phyloP scores from a whole-genome alignment of 1,139 yeast species.

The Lodderomyces theae region DNA sequence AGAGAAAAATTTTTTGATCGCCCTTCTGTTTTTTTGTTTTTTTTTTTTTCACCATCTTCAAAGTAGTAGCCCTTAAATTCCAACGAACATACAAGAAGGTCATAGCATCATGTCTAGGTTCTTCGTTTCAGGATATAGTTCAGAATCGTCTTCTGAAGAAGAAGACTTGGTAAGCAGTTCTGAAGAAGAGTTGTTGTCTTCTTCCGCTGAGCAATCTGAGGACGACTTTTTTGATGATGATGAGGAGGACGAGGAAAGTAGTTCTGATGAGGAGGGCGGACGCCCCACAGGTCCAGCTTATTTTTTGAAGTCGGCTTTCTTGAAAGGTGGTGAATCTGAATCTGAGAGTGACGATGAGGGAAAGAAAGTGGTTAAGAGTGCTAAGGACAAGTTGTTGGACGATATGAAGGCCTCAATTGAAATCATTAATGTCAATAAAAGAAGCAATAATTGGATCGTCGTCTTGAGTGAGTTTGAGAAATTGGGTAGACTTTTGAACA shows the following conservation, averaged over 20 bases:
- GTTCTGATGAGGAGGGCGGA: constrained; percentile 40
- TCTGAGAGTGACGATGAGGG: constrained; percentile 63
- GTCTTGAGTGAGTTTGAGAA: constrained; percentile 78
- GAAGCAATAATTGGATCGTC: constrained; percentile 76
- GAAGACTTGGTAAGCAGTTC: constrained; percentile 71
- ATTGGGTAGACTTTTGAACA: constrained; percentile 61
- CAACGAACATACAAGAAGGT: neutral
- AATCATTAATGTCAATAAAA: constrained; percentile 67
- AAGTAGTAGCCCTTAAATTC: neutral
- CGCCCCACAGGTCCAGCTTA: constrained; percentile 54
- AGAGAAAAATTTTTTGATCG: constrained; percentile 9
- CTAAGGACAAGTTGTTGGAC: constrained; percentile 87
- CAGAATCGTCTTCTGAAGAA: constrained; percentile 71
- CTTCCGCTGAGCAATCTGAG: constrained; percentile 28
- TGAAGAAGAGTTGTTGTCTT: constrained; percentile 58
- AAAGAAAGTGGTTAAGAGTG: constrained; percentile 85
- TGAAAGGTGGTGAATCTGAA: constrained; percentile 49
- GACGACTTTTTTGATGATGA: constrained; percentile 15
- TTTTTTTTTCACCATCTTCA: constrained; percentile 2
- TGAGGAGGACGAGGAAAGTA: constrained; percentile 46
- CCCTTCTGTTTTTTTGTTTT: constrained; percentile 2
- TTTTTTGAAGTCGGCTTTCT: constrained; percentile 54
- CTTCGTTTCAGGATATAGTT: constrained; percentile 64
- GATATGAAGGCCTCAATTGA: constrained; percentile 73
- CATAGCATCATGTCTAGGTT: constrained; percentile 60